Evolutionary conservation across 2,329 filamentous ascomycete species (phyloP).

Genomic region (Chaetomiaceae sp.): DNA sequence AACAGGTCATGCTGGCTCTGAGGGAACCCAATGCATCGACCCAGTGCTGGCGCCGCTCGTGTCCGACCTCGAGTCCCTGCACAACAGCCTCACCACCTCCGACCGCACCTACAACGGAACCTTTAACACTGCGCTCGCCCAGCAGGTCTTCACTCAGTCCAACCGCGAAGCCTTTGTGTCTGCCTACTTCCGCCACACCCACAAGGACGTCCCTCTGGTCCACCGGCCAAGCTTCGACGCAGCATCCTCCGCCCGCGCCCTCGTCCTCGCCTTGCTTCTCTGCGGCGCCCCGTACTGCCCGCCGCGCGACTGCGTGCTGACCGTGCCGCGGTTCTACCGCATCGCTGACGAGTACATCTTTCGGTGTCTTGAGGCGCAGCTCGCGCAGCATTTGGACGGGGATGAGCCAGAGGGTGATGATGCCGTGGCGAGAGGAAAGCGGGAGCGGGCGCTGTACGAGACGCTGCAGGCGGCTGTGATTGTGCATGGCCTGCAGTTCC

Average conservation of each 20-base stretch:
- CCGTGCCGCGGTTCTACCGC: background rate
- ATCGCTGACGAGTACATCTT: conserved; percentile 6
- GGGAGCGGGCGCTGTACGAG: conserved; percentile 9
- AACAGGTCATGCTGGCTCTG: background rate
- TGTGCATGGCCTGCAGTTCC: conserved; percentile 20
- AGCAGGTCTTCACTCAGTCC: conserved; percentile 17
- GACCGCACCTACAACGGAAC: conserved; percentile 15
- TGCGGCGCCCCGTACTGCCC: conserved; percentile 2
- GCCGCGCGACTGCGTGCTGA: conserved; percentile 5
- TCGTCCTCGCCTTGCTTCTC: background rate
- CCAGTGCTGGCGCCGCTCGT: conserved; percentile 8
- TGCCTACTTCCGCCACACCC: conserved; percentile 25
- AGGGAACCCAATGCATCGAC: conserved; percentile 8
- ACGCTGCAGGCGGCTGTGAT: conserved; percentile 25
- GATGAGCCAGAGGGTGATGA: too few relatives aligned
- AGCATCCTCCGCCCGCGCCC: conserved; percentile 1
- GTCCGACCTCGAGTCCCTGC: conserved; percentile 11
- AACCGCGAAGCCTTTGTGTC: conserved; percentile 20
- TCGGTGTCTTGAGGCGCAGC: background rate
- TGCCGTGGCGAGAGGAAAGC: too few relatives aligned
- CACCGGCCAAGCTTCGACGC: conserved; percentile 25
- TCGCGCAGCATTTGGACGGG: background rate
- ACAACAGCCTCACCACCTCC: conserved; percentile 11
- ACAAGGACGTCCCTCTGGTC: conserved; percentile 26
- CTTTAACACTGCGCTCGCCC: conserved; percentile 15